Evolutionary conservation across 202 grass and related monocot genomes (phyloP).

Genomic region (Zizania palustris): DNA sequence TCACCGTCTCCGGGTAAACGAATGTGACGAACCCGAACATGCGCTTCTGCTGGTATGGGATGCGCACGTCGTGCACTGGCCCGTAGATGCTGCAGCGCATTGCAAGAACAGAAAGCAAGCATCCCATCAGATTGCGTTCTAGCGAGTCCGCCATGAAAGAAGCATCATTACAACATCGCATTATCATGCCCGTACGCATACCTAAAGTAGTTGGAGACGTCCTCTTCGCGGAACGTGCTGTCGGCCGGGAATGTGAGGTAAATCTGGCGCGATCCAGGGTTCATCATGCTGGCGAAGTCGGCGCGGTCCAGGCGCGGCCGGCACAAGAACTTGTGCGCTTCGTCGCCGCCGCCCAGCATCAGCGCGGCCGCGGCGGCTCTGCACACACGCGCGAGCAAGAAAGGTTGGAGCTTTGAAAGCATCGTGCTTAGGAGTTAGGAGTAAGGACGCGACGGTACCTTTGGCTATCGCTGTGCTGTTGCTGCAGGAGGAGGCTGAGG

Average conservation of each 20-base stretch:
- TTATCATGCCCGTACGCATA: slow-evolving; percentile 17
- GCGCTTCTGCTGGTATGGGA: slow-evolving; percentile 33
- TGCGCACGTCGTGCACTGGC: slow-evolving; percentile 65
- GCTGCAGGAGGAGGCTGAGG: slow-evolving; percentile 70
- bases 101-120: neutral
- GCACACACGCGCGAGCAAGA: slow-evolving; percentile 20
- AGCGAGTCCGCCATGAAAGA: neutral
- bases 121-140: neutral
- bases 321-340: slow-evolving; percentile 73
- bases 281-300: slow-evolving; percentile 71
- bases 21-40: slow-evolving; percentile 73
- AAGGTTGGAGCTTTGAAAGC: slow-evolving; percentile 32
- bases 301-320: slow-evolving; percentile 66
- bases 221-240: slow-evolving; percentile 94
- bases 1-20: slow-evolving; percentile 58
- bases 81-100: slow-evolving; percentile 55
- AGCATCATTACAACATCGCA: neutral
- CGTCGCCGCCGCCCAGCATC: slow-evolving; percentile 61
- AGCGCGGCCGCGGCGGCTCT: slow-evolving; percentile 59
- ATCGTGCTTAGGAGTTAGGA: neutral
- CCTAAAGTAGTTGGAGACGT: slow-evolving; percentile 94
- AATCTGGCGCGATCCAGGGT: slow-evolving; percentile 85
- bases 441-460: slow-evolving; percentile 38
- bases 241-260: slow-evolving; percentile 92
- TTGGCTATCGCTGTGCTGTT: slow-evolving; percentile 68